A percentile compares a stretch with the other conserved stretches of the same genome.
Evolutionary conservation across 257 asterid genomes (phyloP).

Genomic region (Solanum commersonii): DNA sequence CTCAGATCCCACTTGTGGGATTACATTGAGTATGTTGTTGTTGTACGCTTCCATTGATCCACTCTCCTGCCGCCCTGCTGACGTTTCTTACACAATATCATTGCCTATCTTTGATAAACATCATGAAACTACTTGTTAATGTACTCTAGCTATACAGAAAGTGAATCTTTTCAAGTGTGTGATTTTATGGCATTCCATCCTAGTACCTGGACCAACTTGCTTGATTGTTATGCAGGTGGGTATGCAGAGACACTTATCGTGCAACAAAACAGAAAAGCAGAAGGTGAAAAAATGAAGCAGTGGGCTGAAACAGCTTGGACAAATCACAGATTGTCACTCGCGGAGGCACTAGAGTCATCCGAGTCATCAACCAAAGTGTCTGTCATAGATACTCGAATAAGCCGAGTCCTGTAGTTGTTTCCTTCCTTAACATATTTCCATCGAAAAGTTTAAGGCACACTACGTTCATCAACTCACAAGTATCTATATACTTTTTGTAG

Average conservation of each 20-base stretch:
- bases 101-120: background rate
- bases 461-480: background rate
- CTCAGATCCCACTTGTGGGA: background rate
- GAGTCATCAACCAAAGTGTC: constrained; percentile 42
- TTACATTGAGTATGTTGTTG: background rate
- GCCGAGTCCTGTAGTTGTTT: constrained; percentile 45
- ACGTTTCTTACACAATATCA: background rate
- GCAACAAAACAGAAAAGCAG: constrained; percentile 76
- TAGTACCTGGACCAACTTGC: background rate
- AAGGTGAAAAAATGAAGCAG: constrained; percentile 57
- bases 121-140: background rate
- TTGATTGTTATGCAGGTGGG: constrained; percentile 50
- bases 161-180: background rate
- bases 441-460: background rate
- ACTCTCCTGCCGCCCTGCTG: background rate
- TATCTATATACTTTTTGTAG: background rate
- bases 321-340: constrained; percentile 49
- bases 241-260: constrained; percentile 67
- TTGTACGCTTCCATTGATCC: background rate
- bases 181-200: background rate
- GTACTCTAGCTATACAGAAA: background rate
- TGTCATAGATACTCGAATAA: constrained; percentile 62
- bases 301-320: constrained; percentile 77
- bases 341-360: constrained; percentile 52
- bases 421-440: background rate